Conservation (phyloP, 176 grass and related monocot genomes). For the Tuctoria greenei region DNA sequence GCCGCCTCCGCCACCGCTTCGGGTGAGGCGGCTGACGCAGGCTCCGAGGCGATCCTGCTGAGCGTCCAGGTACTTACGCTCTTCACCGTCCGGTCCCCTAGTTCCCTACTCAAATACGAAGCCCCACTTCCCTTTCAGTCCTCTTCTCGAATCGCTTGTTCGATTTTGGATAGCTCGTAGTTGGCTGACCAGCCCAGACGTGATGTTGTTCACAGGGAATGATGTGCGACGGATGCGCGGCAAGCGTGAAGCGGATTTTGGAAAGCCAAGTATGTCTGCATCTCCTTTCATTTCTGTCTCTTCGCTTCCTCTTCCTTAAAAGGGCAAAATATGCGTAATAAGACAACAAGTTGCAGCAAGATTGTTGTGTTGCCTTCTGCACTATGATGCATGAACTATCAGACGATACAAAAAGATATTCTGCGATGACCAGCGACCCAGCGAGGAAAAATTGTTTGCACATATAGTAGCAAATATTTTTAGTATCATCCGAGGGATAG, state of each 20-base stretch:
- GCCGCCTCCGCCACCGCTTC: not conserved
- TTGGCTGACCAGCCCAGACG: not conserved
- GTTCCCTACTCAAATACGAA: not conserved
- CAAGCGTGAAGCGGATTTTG: conserved; percentile 83
- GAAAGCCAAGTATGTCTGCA: conserved; percentile 73
- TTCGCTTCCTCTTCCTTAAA: not conserved
- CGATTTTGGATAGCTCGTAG: not conserved
- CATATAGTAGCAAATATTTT: not conserved
- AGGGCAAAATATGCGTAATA: not conserved
- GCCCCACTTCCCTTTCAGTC: not conserved
- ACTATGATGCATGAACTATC: not conserved
- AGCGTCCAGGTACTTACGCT: conserved; percentile 56
- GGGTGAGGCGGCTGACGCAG: conserved; percentile 27
- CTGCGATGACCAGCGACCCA: not conserved
- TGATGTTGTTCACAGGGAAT: conserved; percentile 55
- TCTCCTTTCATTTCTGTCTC: not conserved
- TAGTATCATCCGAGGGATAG: no score
- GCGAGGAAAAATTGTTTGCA: not conserved
- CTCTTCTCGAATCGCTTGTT: not conserved
- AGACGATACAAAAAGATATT: not conserved
- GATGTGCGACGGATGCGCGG: conserved; percentile 84
- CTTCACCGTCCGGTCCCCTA: not conserved
- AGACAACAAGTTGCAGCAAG: not conserved
- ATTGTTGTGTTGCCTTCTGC: not conserved
- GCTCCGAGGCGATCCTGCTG: conserved; percentile 63